Evolutionary conservation across 805 yeast species (phyloP), one percentile per base, ranked within the genome.

Genomic region (Teunomyces pallodes): DNA sequence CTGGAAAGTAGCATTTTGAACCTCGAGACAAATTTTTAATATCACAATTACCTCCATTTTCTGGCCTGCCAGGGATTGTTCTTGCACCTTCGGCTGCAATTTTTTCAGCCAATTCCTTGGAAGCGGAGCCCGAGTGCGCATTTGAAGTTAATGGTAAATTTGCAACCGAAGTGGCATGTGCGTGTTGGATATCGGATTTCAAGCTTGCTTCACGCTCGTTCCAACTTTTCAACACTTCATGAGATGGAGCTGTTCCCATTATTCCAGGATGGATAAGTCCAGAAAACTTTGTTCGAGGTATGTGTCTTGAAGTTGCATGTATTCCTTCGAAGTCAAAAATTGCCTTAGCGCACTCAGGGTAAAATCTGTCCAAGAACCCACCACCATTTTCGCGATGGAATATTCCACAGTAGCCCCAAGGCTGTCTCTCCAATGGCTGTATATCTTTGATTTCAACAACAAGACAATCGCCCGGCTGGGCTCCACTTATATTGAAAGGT

Each of bases 1-100:
- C 76, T 2, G 81, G 81, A 39, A 77, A 61, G 51, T 74, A 77
- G 29, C 72, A 70, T 50, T 73, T 76, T 9, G 81, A 74, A 5
- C 81, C 82, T 42, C 79, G 58, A 3, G 80, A 71, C 20, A 77
- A 59, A 50, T 75, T 75, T 59, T 77, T 77, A 55, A 77, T 77
- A 51, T 77, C 82, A 58, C 81, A 76, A 55, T 77, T 77, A 9
- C 82, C 82, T 9, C 82, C 82, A 57, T 76, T 67, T 61, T 77
- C 82, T 27, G 77, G 81, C 53, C 80, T 57, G 1, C 80, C 80
- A 16, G 82, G 82, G 46, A 77, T 75, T 2, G 82, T 77, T 35
- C 82, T 65, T 6, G 81, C 80, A n/a, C 82, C 82, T 42, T 69
- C 69, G 41, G 58, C 58, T 6, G 64, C 72, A 30, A 70, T 68